Percentiles rank a stretch among this genome's conserved stretches.
Conservation (phyloP, 2,329 filamentous ascomycete genomes). For the Cytospora piceicola region DNA sequence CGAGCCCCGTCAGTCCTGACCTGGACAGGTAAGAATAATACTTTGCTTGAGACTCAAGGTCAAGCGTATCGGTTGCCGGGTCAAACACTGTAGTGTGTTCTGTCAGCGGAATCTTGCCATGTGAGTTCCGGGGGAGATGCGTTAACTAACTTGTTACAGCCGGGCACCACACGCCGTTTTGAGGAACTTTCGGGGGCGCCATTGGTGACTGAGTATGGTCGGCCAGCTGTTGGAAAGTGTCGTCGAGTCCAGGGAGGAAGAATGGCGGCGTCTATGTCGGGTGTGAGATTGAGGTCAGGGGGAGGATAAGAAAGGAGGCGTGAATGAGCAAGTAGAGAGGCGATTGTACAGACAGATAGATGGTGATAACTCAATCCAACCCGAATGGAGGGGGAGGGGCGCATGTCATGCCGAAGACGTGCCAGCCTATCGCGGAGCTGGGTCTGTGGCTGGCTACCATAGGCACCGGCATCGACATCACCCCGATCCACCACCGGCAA, state of each 20-base stretch:
- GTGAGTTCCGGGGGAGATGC: neutral
- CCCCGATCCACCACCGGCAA: too few relatives aligned
- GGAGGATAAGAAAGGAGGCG: neutral
- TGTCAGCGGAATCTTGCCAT: conserved; percentile 9
- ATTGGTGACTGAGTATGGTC: conserved; percentile 13
- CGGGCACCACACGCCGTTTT: conserved; percentile 40
- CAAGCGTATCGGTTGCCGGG: conserved; percentile 37
- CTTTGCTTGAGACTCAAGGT: conserved; percentile 36
- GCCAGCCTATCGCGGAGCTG: too few relatives aligned
- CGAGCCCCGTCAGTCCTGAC: conserved; percentile 38
- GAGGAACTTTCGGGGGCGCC: conserved; percentile 33
- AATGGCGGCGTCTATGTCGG: neutral
- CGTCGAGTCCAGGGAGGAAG: neutral
- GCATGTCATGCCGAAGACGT: too few relatives aligned
- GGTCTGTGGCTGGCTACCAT: too few relatives aligned
- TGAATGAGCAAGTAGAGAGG: neutral
- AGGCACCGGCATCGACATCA: too few relatives aligned
- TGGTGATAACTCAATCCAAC: neutral
- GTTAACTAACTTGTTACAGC: conserved; percentile 36
- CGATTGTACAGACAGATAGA: neutral
- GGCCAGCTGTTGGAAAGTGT: neutral
- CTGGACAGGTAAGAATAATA: conserved; percentile 39
- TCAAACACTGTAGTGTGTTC: conserved; percentile 36
- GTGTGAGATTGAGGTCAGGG: neutral
- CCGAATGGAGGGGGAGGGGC: neutral